Base-by-base conservation (phyloP, 2,329 filamentous ascomycete species). In the Talaromyces sp. region DNA sequence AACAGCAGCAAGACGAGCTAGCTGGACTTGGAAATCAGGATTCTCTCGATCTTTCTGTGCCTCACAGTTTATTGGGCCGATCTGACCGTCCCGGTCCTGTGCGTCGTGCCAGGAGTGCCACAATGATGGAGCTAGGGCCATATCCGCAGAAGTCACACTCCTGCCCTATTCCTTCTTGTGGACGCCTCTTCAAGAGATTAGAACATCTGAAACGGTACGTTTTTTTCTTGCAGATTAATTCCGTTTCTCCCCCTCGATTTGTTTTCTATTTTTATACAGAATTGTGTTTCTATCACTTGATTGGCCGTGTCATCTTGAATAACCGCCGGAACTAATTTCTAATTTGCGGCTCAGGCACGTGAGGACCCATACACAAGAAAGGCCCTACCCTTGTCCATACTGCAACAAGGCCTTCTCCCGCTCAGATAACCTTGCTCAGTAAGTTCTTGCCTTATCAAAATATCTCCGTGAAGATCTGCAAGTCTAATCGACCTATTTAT, bases 391-490 rank as follows among this genome's bases (percentile, higher is more conserved):
- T 76, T 99, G 95, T 87, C 91, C 91, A 72, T 90, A 96, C 80
- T 99, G 95, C 87, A 97, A 91, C 86, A 98, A 98, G 85, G 94
- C 94, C 70, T 99, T 99, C 80, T 98, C 95, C 66, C 87, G 95
- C 81, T 98, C 94, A 75, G 95, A 99, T 83, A 99, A 99, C 79
- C 90, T 99, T 81, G 95, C 95, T 79, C 95, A 99, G 91, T 96
- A 92, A 79, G 85, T 79, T 16, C 16, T 50, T 43, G n/a, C 63
- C 64, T 19, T 37, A 8, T 7, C 5, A 11, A 14, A 16, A 54
- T 41, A 54, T 41, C 16, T 52, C 45, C 52, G 31, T 31, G 35
- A 47, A 16, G 37, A 35, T 10, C 57, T 54, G 33, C 31, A n/a
- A 56, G 56, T 56, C 52, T 41, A 60, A 61, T 43, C 65, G 76